Percentiles rank a stretch among this genome's conserved stretches.
These are phyloP conservation scores for Parachaetomium inaequale DNA, from an alignment of 495 filamentous ascomycete species.

Conservation along the genomic window DNA sequence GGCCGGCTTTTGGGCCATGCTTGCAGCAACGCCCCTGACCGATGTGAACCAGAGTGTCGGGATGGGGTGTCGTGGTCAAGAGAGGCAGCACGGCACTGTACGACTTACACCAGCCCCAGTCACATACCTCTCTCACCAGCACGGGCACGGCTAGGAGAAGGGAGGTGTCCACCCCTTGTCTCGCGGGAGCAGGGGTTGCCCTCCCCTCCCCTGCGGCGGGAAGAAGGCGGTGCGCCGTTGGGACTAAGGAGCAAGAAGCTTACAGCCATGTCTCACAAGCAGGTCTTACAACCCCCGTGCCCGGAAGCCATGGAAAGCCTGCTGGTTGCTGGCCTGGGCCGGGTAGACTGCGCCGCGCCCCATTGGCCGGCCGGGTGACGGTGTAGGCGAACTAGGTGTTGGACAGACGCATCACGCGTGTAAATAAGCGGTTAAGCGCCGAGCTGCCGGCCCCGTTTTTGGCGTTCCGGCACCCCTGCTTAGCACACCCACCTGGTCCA, in stretches of 20 bases:
- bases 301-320: neutral
- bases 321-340: neutral
- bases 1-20: neutral
- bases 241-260: conserved; percentile 3
- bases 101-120: neutral
- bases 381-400: neutral
- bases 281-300: neutral
- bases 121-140: neutral
- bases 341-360: neutral
- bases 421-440: neutral
- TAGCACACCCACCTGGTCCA: neutral
- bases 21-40: neutral
- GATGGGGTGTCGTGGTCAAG: neutral
- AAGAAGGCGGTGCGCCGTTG: conserved; percentile 3
- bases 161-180: neutral
- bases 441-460: neutral
- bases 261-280: neutral
- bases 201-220: neutral
- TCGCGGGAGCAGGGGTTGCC: neutral
- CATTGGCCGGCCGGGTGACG: neutral
- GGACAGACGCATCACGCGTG: neutral
- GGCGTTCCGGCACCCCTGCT: neutral
- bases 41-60: neutral
- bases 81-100: neutral
- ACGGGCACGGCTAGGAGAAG: neutral